A percentile compares a stretch with the other conserved stretches of the same genome.
Conservation (phyloP, 73 alveolate genomes). For the Stentor coeruleus region DNA sequence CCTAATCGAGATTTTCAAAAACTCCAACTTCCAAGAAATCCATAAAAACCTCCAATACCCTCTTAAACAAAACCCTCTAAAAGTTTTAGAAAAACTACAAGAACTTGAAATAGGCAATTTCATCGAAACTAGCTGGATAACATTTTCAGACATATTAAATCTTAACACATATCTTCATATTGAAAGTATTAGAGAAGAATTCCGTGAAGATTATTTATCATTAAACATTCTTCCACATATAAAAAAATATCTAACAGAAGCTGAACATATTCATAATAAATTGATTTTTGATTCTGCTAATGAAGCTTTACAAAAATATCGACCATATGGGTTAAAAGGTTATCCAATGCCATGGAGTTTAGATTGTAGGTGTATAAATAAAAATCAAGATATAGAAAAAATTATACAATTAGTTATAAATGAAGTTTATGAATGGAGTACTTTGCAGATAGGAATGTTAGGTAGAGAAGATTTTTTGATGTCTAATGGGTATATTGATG, state of each 20-base stretch:
- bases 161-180: not conserved
- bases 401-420: conserved; percentile 29
- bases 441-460: conserved; percentile 22
- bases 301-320: conserved; percentile 70
- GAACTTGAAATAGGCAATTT: conserved; percentile 17
- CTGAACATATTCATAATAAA: conserved; percentile 81
- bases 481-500: conserved; percentile 33
- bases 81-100: conserved; percentile 19
- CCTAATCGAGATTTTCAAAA: not conserved
- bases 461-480: not conserved
- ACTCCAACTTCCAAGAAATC: conserved; percentile 8
- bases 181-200: conserved; percentile 24
- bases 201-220: no score
- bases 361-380: not conserved
- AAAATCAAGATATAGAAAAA: conserved; percentile 21
- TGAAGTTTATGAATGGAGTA: conserved; percentile 28
- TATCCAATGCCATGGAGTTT: conserved; percentile 81
- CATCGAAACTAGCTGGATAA: not conserved
- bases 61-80: conserved; percentile 17
- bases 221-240: no score
- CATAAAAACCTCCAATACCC: not conserved
- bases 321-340: conserved; percentile 86
- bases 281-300: conserved; percentile 73
- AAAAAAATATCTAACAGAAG: conserved; percentile 41
- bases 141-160: not conserved